Evolutionary conservation across 371 early-diverging fungal genomes (phyloP).

Genomic region (Neoconidiobolus thromboides): DNA sequence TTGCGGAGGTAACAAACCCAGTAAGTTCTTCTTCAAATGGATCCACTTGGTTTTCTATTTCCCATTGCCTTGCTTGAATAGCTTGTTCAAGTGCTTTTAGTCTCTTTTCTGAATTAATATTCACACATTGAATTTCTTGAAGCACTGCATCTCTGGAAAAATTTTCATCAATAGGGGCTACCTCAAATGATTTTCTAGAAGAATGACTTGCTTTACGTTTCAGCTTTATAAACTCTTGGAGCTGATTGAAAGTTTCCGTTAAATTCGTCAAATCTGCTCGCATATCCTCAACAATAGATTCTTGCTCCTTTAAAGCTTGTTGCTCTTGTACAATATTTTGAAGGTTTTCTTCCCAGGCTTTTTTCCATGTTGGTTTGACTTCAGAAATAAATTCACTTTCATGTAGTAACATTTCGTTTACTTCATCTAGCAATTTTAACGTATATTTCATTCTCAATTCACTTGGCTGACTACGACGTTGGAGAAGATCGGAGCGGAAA

Average conservation of each 20-base stretch:
- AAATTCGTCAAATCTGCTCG: conserved; percentile 37
- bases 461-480: conserved; percentile 43
- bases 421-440: conserved; percentile 18
- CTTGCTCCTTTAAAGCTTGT: conserved; percentile 52
- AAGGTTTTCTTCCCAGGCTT: conserved; percentile 59
- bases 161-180: conserved; percentile 36
- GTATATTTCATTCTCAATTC: conserved; percentile 25
- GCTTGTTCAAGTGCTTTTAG: conserved; percentile 45
- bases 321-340: conserved; percentile 61
- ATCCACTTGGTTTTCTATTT: conserved; percentile 36
- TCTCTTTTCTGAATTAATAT: conserved; percentile 39
- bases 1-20: conserved; percentile 34
- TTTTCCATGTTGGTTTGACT: conserved; percentile 49
- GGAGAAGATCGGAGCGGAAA: conserved; percentile 53
- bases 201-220: conserved; percentile 20
- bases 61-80: conserved; percentile 38
- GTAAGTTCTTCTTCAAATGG: conserved; percentile 52
- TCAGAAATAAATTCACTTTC: conserved; percentile 23
- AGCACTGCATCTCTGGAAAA: conserved; percentile 38
- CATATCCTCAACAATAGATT: conserved; percentile 36
- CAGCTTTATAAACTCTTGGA: conserved; percentile 35
- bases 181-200: conserved; percentile 23
- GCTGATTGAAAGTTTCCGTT: conserved; percentile 28
- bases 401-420: conserved; percentile 11
- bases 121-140: conserved; percentile 41